phyloP scores from a whole-genome alignment of 306 rosid species.

The Hippophae rhamnoides region DNA sequence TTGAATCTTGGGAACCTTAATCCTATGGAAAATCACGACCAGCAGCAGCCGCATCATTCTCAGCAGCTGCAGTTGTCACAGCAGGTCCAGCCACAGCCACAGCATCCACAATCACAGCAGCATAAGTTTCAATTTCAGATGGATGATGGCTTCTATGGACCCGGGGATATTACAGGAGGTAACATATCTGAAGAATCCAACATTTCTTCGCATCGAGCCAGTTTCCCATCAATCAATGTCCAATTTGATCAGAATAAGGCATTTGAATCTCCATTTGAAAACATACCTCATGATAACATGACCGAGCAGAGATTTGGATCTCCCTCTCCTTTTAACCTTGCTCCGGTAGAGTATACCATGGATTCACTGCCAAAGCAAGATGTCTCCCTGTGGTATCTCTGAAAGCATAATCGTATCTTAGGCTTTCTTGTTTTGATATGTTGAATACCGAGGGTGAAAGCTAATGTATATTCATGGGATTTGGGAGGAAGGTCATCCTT shows the following conservation, averaged over 20 bases:
- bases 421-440: too few relatives aligned
- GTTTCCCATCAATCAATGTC: constrained; percentile 13
- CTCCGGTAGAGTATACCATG: constrained; percentile 20
- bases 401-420: constrained; percentile 3
- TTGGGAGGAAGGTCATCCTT: too few relatives aligned
- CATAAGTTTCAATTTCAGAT: constrained; percentile 20
- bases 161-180: constrained; percentile 18
- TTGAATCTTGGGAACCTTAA: constrained; percentile 13
- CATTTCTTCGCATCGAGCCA: constrained; percentile 13
- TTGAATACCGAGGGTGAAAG: too few relatives aligned
- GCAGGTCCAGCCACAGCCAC: background rate
- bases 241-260: constrained; percentile 26
- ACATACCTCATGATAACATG: constrained; percentile 12
- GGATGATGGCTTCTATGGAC: constrained; percentile 20
- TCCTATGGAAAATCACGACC: background rate
- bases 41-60: background rate
- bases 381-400: constrained; percentile 33
- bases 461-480: too few relatives aligned
- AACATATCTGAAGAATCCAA: constrained; percentile 14
- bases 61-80: too few relatives aligned
- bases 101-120: constrained; percentile 12
- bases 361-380: constrained; percentile 36
- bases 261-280: constrained; percentile 34
- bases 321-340: constrained; percentile 20
- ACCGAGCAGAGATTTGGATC: constrained; percentile 26